Base-by-base conservation (phyloP, 768 basidiomycete species). In the Tulasnella sp. region DNA sequence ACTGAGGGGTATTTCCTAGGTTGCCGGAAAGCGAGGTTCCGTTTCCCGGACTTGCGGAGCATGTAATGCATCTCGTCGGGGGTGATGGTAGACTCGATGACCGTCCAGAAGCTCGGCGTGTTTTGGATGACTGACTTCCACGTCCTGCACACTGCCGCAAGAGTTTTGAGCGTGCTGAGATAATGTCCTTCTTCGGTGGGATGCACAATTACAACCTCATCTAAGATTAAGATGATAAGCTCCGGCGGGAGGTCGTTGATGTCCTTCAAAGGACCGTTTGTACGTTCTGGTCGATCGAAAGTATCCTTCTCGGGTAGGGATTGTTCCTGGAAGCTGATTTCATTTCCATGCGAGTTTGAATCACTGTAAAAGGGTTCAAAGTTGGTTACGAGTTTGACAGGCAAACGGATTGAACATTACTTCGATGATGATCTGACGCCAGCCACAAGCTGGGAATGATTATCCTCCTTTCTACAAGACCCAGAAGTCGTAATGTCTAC, bases 201-300 rank as follows among this genome's bases (percentile, higher is more conserved):
- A 14, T 31, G 18, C n/a, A n/a, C n/a, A n/a, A n/a, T n/a, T n/a
- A n/a, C n/a, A n/a, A n/a, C n/a, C 6, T 28, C 34, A 28, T 37
- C 64, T 14, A 69, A 34, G 34, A 69, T 69, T 3, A 5, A 6
- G 34, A 69, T 69, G 64, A 69, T 34, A 11, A 69, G 64, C 34
- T 69, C 64, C 64, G 64, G 64, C 28, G 64, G 64, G 16, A 69
- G 64, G 11, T 69, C 64, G 28, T 69, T 69, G n/a, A 69, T 69
- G 28, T 7, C 6, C 54, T 54, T 24, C 54, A 11, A n/a, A 54
- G 24, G 54, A 24, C n/a, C n/a, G n/a, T 54, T 22, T 46, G 46
- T 46, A 14, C 16, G 16, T 46, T 18, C 46, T 46, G 46, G 46
- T 46, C 16, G 46, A 20, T 1, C 1, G 46, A 18, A 46, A 46